Conservation (phyloP, 1,284 basidiomycete genomes). For the Moesziomyces sp. region DNA sequence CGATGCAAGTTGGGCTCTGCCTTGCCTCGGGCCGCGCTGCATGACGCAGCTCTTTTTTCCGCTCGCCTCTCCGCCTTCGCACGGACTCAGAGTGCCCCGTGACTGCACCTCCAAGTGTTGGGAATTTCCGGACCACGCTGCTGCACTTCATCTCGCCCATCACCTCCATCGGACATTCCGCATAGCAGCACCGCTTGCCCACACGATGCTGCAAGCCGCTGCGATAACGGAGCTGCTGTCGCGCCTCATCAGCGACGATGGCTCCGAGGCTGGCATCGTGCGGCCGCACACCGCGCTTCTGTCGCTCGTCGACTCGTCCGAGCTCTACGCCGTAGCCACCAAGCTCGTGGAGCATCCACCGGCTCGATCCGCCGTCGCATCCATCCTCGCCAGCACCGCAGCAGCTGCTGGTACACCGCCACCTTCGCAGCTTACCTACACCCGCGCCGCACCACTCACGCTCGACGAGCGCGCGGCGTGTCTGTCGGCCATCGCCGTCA, state of each 20-base stretch:
- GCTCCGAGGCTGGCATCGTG: background rate
- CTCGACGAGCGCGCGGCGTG: slow-evolving; percentile 39
- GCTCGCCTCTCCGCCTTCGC: too few relatives aligned
- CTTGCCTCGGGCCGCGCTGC: too few relatives aligned
- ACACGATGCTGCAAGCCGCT: slow-evolving; percentile 37
- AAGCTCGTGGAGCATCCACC: slow-evolving; percentile 18
- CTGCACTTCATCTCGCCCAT: too few relatives aligned
- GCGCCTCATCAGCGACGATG: slow-evolving; percentile 26
- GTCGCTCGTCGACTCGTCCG: slow-evolving; percentile 39
- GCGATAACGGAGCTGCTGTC: slow-evolving; percentile 32
- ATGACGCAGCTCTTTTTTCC: too few relatives aligned
- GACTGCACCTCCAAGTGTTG: too few relatives aligned
- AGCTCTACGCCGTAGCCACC: slow-evolving; percentile 39
- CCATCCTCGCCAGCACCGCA: slow-evolving; percentile 27
- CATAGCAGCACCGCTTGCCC: background rate
- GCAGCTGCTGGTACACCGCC: slow-evolving; percentile 14
- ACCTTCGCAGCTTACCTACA: background rate
- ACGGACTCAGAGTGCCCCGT: too few relatives aligned
- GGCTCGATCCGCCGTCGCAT: slow-evolving; percentile 14
- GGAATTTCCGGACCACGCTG: too few relatives aligned
- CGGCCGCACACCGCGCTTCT: slow-evolving; percentile 40
- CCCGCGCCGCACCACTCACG: slow-evolving; percentile 9
- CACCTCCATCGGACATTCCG: background rate
- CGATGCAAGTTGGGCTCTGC: too few relatives aligned
- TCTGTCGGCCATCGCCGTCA: slow-evolving; percentile 36